Conservation (phyloP, 345 rosid species). For the Leavenworthia alabamica region DNA sequence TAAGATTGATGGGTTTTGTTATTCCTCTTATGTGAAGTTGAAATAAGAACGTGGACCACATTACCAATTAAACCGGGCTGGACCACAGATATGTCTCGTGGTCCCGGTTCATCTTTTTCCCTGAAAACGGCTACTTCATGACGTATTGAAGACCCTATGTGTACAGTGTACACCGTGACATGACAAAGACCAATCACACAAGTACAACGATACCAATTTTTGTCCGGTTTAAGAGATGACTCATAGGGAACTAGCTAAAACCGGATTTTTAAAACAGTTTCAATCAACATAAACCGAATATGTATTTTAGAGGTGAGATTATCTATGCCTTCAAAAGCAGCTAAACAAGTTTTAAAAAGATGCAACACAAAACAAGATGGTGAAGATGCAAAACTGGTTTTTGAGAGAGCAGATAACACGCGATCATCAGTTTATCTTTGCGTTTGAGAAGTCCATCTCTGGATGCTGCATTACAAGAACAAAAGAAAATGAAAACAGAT, state of each 20-base stretch:
- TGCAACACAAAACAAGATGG: conserved; percentile 7
- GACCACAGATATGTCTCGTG: conserved; percentile 14
- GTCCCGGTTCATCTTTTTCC: conserved; percentile 19
- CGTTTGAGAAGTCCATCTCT: conserved; percentile 91
- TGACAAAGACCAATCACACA: conserved; percentile 16
- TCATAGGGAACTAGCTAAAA: background rate
- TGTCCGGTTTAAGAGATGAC: background rate
- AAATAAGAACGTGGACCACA: conserved; percentile 27
- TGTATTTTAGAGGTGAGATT: background rate
- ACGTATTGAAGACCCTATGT: background rate
- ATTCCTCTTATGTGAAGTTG: conserved; percentile 21
- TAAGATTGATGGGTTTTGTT: conserved; percentile 3
- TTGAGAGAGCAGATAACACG: background rate
- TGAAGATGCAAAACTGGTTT: conserved; percentile 13
- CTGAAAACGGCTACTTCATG: conserved; percentile 20
- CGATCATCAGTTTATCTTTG: conserved; percentile 50
- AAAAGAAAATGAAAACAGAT: too few species aligned
- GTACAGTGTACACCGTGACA: conserved; percentile 22
- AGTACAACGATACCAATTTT: background rate
- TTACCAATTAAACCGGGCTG: conserved; percentile 21
- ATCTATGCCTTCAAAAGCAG: conserved; percentile 1
- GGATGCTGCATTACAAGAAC: conserved; percentile 67
- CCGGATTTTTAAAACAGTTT: background rate
- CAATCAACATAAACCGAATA: background rate
- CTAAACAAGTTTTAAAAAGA: background rate